Base-by-base conservation (phyloP, 805 yeast species). In the Yamadazyma ubonensis region DNA sequence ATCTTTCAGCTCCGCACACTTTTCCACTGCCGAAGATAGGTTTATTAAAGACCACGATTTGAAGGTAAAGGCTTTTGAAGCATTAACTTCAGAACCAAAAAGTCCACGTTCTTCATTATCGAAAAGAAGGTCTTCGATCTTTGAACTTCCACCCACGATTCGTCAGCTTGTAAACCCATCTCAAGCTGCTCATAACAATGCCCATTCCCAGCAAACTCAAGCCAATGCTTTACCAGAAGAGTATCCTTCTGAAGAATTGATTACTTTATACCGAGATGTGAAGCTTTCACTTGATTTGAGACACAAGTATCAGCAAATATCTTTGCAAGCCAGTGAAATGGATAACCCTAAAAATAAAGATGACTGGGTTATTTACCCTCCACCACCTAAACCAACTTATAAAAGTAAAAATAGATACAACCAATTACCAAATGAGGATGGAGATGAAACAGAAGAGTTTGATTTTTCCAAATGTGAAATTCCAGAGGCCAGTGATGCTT, bases 311-410 rank as follows among this genome's bases (percentile, higher is more conserved):
- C 83, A 85, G 61, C 53, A 62, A 2, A 49, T 77, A 8, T 88
- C 97, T 1, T 49, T 78, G 38, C 99, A 93, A 65, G 38, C 46
- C 4, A 68, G 78, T 40, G 84, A 83, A 32, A 57, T 64, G 26
- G 84, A 81, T 51, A 93, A 93, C 61, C 99, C 99, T 2, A 89
- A 91, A 57, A 91, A 95, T 61, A 55, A 52, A 18, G 65, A 63
- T 10, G 64, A 59, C 28, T 93, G 98, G 98, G 57, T 57, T 11
- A 81, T 93, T 36, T 91, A 90, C 57, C 99, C 99, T 0, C 79
- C 82, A 8, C 97, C 98, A 1, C 99, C 99, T 10, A 80, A 80
- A 49, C 97, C 99, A 3, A 81, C 91, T 15, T 70, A 70, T 49
- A 70, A 52, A 81, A 93, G 81, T 74, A 83, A 55, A 46, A 68